Percentiles rank a stretch among this genome's conserved stretches.
These are phyloP conservation scores for Tylopilus balloui DNA, from an alignment of 768 basidiomycete species.

Conservation along the genomic window DNA sequence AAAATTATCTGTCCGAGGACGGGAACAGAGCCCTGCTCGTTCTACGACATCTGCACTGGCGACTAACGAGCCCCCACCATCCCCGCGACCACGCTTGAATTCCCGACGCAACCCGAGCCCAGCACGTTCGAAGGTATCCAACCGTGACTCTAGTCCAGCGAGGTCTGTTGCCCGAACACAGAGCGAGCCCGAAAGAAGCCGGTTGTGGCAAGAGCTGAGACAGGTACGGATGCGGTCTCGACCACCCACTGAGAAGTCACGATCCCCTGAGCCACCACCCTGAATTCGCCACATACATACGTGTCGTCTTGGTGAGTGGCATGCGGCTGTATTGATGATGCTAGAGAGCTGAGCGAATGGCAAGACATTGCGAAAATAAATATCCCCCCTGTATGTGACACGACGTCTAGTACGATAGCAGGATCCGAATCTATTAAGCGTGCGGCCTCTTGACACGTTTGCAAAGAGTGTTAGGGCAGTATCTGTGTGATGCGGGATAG, in stretches of 20 bases:
- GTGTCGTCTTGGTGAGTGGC: constrained; percentile 8
- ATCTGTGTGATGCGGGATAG: not conserved
- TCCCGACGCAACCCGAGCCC: constrained; percentile 40
- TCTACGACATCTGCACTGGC: constrained; percentile 23
- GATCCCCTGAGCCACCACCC: constrained; percentile 36
- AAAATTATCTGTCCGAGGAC: constrained; percentile 24
- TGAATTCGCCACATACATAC: constrained; percentile 23
- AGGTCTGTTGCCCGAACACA: constrained; percentile 28
- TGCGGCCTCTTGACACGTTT: constrained; percentile 15
- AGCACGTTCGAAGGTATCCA: constrained; percentile 30
- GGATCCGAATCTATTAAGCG: constrained; percentile 17
- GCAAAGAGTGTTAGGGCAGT: constrained; percentile 9
- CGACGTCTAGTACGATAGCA: constrained; percentile 11
- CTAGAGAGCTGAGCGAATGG: constrained; percentile 8
- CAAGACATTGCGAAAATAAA: constrained; percentile 7
- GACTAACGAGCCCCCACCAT: constrained; percentile 22
- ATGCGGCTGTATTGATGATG: constrained; percentile 10
- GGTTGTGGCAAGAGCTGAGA: constrained; percentile 53
- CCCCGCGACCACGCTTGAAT: constrained; percentile 34
- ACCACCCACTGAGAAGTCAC: constrained; percentile 41
- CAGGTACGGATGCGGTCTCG: constrained; percentile 46
- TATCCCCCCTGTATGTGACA: not conserved
- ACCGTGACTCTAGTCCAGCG: constrained; percentile 27
- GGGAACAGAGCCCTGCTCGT: constrained; percentile 32
- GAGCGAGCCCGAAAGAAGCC: constrained; percentile 39